These are phyloP conservation scores for Volvox carteri DNA, from an alignment of 163 green algal species.

Conservation along the genomic window DNA sequence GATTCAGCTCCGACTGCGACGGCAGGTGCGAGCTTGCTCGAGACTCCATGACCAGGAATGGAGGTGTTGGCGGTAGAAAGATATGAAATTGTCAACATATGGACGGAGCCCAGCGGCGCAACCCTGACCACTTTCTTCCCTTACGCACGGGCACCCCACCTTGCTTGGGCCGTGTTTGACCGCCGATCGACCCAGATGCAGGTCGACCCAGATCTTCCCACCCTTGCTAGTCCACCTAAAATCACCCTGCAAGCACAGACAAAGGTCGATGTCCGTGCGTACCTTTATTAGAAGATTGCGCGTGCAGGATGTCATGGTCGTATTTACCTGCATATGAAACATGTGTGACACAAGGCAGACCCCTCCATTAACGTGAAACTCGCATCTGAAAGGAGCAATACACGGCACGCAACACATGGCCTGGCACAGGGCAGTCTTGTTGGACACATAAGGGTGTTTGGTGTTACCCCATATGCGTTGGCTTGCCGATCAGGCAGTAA, in stretches of 20 bases:
- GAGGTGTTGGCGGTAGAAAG: too few relatives aligned
- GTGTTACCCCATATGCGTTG: background rate
- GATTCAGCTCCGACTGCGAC: background rate
- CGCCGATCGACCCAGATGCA: background rate
- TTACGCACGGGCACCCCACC: background rate
- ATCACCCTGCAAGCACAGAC: too few relatives aligned
- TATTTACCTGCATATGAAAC: constrained; percentile 1
- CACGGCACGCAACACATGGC: background rate
- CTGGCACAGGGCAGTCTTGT: background rate
- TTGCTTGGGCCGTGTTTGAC: background rate
- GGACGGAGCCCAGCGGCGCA: too few relatives aligned
- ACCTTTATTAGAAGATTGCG: constrained; percentile 25
- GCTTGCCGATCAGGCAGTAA: background rate
- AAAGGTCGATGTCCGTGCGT: background rate
- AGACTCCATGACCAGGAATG: background rate
- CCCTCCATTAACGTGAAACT: background rate
- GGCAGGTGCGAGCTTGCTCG: background rate
- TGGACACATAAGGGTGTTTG: background rate
- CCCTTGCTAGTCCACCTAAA: background rate
- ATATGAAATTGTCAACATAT: too few relatives aligned
- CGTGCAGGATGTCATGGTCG: constrained; percentile 29
- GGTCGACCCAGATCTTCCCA: background rate
- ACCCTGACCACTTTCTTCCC: background rate
- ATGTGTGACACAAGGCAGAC: background rate
- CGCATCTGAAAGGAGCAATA: background rate